These are phyloP conservation scores for Floccularia luteovirens DNA, from an alignment of 768 basidiomycete genomes.

Conservation along the genomic window DNA sequence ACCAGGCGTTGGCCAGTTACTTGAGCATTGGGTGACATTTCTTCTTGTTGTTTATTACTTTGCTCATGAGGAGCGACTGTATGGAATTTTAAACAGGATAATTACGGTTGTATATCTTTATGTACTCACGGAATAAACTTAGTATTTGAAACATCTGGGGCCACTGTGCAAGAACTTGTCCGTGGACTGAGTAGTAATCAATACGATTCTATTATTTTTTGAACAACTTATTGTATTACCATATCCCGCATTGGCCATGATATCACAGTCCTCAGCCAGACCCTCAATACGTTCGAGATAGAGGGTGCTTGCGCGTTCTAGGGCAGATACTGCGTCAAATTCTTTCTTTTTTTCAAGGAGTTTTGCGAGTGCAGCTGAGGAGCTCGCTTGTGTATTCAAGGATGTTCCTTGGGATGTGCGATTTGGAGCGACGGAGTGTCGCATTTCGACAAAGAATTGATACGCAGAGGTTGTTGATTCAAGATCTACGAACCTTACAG, in stretches of 20 bases:
- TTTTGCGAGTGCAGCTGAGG: conserved; percentile 44
- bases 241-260: conserved; percentile 72
- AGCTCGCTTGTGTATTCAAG: conserved; percentile 27
- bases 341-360: conserved; percentile 78
- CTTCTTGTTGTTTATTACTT: conserved; percentile 16
- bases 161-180: conserved; percentile 75
- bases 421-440: conserved; percentile 45
- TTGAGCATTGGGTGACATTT: conserved; percentile 6
- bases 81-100: neutral
- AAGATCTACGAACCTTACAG: too few relatives aligned
- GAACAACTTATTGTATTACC: conserved; percentile 28
- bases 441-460: conserved; percentile 25
- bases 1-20: conserved; percentile 55
- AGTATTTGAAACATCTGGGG: conserved; percentile 78
- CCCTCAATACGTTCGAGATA: conserved; percentile 64
- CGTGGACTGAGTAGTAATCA: conserved; percentile 36
- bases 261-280: conserved; percentile 63
- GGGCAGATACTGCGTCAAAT: conserved; percentile 64
- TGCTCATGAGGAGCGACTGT: conserved; percentile 44
- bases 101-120: too few relatives aligned
- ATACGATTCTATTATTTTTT: neutral
- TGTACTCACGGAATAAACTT: conserved; percentile 52
- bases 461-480: too few relatives aligned
- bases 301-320: conserved; percentile 55
- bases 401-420: conserved; percentile 41